Evolutionary conservation across 176 grass and related monocot genomes (phyloP), one percentile per base, ranked within the genome.

Genomic region (Raddia distichophylla): DNA sequence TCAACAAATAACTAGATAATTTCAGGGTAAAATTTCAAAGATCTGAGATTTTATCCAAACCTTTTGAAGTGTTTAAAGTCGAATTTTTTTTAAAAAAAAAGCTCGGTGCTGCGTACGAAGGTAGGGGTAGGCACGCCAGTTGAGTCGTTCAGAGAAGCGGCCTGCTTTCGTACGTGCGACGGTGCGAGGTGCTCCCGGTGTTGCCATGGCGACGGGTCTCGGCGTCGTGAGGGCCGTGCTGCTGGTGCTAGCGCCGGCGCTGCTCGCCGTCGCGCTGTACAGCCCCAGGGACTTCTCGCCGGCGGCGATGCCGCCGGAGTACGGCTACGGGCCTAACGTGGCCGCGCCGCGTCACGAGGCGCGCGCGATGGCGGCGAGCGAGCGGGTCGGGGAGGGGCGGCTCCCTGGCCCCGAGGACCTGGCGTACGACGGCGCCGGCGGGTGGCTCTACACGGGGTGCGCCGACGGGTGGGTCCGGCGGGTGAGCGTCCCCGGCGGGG

Each of bases 341-440:
- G 34, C 56, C 22, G 82, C 87, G 42, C 87, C 76, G 61, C 74
- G 74, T 65, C 85, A 82, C 75, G 75, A 90, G n/a, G 18, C 51
- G 3, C 64, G 18, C 17, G 78, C 85, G 46, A 87, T 97, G 64
- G 67, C 27, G 3, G 22, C 1, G 14, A 86, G 75, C 32, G 91
- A 94, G 80, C 81, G 82, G 15, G 48, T 97, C 17, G 94, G 94
- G 14, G 91, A 97, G 49, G 94, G 91, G 11, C 45, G 82, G 40
- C 83, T 97, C 51, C 91, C 48, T 0, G 94, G 85, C 0, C 94
- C 94, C 0, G 94, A 97, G 88, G 94, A 97, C 87, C 34, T 97
- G 10, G 91, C 85, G 2, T 88, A 86, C 74, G 91, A 97, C 67
- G 72, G 60, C 5, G 85, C 84, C 58, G 76, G 71, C 15, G 74